Percentiles rank a stretch among this genome's conserved stretches.
Evolutionary conservation across 441 rosid species (phyloP).

Genomic region (Eruca vesicaria): DNA sequence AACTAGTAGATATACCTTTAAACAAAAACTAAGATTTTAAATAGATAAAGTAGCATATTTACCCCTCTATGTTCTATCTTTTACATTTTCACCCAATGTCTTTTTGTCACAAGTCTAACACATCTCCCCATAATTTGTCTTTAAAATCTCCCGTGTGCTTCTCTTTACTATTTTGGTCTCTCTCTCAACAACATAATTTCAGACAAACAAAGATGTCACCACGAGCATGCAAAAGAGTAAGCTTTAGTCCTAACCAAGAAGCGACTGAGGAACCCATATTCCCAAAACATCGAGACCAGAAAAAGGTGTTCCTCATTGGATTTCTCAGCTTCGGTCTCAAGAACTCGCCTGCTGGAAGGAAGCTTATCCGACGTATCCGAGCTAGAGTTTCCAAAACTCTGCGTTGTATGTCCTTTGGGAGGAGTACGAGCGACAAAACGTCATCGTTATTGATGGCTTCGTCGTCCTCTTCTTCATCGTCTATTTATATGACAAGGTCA

Average conservation of each 20-base stretch:
- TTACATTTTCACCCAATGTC: too few relatives aligned
- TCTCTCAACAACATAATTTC: slow-evolving; percentile 10
- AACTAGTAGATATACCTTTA: too few relatives aligned
- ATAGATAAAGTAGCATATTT: too few relatives aligned
- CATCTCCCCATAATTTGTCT: slow-evolving; percentile 36
- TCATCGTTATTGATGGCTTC: slow-evolving; percentile 12
- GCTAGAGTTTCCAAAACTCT: slow-evolving; percentile 59
- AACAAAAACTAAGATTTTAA: too few relatives aligned
- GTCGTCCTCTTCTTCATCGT: slow-evolving; percentile 45
- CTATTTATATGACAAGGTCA: slow-evolving; percentile 63
- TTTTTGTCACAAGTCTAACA: not conserved
- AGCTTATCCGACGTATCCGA: slow-evolving; percentile 53
- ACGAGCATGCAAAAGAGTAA: slow-evolving; percentile 53
- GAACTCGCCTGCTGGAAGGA: slow-evolving; percentile 45
- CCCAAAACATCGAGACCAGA: slow-evolving; percentile 43
- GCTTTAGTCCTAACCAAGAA: slow-evolving; percentile 61
- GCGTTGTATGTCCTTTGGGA: slow-evolving; percentile 48
- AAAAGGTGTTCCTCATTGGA: slow-evolving; percentile 39
- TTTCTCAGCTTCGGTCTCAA: slow-evolving; percentile 49
- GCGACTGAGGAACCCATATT: slow-evolving; percentile 37
- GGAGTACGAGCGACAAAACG: slow-evolving; percentile 30
- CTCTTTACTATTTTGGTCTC: slow-evolving; percentile 1
- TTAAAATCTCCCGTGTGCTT: slow-evolving; percentile 12
- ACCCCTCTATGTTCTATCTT: too few relatives aligned
- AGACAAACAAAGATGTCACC: slow-evolving; percentile 43